phyloP scores from a whole-genome alignment of 2,329 filamentous ascomycete species.

The Colletotrichum somersetense region DNA sequence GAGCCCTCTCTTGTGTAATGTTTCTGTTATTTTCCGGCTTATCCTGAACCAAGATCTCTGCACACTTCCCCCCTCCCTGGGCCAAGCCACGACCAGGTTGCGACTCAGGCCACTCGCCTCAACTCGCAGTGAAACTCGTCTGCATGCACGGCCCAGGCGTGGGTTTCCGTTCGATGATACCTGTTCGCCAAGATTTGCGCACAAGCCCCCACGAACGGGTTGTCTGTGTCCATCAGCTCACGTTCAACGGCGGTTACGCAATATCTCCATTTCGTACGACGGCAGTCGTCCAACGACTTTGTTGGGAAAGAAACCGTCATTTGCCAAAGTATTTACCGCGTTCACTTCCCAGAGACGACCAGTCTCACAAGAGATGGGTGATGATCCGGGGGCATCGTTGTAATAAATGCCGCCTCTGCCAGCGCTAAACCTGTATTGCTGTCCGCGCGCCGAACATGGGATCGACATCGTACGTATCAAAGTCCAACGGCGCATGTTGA shows the following conservation, averaged over 20 bases:
- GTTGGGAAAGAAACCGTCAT: not conserved
- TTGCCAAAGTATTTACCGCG: not conserved
- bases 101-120: constrained; percentile 20
- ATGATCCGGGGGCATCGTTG: not conserved
- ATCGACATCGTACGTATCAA: constrained; percentile 21
- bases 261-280: not conserved
- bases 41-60: constrained; percentile 5
- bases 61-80: not conserved
- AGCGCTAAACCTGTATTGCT: constrained; percentile 18
- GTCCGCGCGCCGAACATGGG: constrained; percentile 35
- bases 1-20: constrained; percentile 18
- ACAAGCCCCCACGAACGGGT: constrained; percentile 23
- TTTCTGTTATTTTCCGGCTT: not conserved
- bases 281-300: not conserved
- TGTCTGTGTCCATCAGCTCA: constrained; percentile 17
- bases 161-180: constrained; percentile 20
- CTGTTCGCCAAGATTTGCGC: constrained; percentile 22
- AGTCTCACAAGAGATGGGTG: too few species aligned
- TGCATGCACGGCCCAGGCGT: constrained; percentile 13
- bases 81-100: constrained; percentile 17
- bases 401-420: not conserved
- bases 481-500: constrained; percentile 26
- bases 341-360: too few species aligned
- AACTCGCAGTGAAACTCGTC: constrained; percentile 23
- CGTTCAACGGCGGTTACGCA: not conserved